phyloP scores from a whole-genome alignment of 23 red algal species.

The Gracilaria gracilis region DNA sequence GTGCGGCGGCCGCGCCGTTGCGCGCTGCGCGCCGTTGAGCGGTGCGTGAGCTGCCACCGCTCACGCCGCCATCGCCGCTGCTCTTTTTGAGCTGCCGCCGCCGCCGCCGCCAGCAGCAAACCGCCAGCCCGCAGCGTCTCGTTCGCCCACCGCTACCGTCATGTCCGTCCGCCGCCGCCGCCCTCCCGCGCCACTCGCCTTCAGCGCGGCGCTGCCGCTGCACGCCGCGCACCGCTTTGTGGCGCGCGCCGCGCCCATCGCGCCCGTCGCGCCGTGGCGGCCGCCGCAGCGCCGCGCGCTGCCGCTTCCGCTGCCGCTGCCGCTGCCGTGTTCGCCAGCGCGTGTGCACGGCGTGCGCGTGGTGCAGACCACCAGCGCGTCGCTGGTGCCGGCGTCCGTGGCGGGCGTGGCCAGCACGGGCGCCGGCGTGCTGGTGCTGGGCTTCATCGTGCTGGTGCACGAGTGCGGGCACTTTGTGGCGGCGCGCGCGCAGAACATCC shows the following conservation, averaged over 20 bases:
- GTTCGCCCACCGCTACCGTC: background rate
- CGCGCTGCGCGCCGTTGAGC: background rate
- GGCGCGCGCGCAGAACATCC: constrained; percentile 83
- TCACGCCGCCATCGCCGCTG: background rate
- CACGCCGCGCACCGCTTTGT: background rate
- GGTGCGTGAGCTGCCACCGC: too few species aligned
- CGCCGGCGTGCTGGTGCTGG: constrained; percentile 79
- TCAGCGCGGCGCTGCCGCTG: background rate
- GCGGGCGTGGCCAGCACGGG: constrained; percentile 65
- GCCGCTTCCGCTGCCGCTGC: background rate
- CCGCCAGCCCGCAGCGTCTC: too few species aligned
- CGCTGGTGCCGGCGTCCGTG: constrained; percentile 44
- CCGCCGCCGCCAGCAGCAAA: background rate
- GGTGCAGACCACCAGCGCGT: constrained; percentile 19
- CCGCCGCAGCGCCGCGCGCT: constrained; percentile 1
- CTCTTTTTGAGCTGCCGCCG: background rate
- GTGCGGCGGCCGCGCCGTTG: too few species aligned
- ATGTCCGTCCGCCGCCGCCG: background rate
- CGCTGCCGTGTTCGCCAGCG: background rate
- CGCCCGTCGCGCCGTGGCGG: background rate
- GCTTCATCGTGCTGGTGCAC: constrained; percentile 91
- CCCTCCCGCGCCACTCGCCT: background rate
- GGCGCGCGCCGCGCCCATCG: background rate
- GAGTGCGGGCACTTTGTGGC: constrained; percentile 95
- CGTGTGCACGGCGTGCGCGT: background rate